Conservation (phyloP, 257 asterid species). For the Salvia miltiorrhiza region DNA sequence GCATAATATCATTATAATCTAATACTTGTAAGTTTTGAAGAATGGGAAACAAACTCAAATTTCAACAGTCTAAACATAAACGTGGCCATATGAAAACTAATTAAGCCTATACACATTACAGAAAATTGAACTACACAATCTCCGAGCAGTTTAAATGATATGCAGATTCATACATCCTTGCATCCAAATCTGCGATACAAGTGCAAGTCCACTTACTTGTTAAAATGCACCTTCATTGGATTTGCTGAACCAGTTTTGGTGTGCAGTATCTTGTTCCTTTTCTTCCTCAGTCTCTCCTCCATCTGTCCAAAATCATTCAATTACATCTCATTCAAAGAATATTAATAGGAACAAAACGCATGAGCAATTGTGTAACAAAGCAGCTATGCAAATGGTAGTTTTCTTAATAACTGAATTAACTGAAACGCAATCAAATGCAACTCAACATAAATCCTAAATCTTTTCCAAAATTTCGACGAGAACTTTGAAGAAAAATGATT, state of each 20-base stretch:
- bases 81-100: background rate
- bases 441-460: background rate
- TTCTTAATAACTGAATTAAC: background rate
- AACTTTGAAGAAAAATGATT: background rate
- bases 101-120: background rate
- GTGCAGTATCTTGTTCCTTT: slow-evolving; percentile 77
- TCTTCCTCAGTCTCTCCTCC: slow-evolving; percentile 93
- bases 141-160: background rate
- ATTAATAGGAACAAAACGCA: background rate
- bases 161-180: background rate
- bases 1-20: background rate
- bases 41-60: background rate
- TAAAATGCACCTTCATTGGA: slow-evolving; percentile 71
- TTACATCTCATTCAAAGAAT: background rate
- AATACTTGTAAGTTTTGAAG: background rate
- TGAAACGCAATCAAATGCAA: background rate
- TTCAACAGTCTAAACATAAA: background rate
- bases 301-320: slow-evolving; percentile 41
- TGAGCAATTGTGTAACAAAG: too few relatives aligned
- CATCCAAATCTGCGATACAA: background rate
- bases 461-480: background rate
- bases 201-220: slow-evolving; percentile 49
- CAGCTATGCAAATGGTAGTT: background rate
- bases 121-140: slow-evolving; percentile 4
- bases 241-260: slow-evolving; percentile 74